Evolutionary conservation across 805 yeast species (phyloP).

Genomic region (Cyberlindnera mycetangii): DNA sequence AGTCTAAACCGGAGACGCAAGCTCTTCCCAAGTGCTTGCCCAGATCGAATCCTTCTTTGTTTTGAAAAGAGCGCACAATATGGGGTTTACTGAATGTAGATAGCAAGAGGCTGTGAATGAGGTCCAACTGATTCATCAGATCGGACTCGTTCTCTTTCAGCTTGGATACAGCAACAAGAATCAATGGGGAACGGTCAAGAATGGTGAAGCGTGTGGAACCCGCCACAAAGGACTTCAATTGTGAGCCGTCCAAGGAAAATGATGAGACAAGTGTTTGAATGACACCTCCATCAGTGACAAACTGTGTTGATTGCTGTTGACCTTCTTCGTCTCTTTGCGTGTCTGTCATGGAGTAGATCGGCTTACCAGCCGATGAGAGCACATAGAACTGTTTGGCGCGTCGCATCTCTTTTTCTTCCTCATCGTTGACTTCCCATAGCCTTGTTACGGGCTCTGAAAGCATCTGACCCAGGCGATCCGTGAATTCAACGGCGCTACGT

Average conservation of each 20-base stretch:
- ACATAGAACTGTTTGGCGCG: slow-evolving; percentile 67
- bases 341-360: slow-evolving; percentile 61
- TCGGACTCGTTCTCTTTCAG: slow-evolving; percentile 51
- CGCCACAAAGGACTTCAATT: slow-evolving; percentile 49
- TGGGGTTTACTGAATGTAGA: slow-evolving; percentile 82
- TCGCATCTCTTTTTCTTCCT: slow-evolving; percentile 14
- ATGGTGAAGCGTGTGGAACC: slow-evolving; percentile 54
- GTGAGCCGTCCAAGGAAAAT: slow-evolving; percentile 45
- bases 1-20: slow-evolving; percentile 68
- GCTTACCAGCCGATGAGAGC: slow-evolving; percentile 83
- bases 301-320: slow-evolving; percentile 35
- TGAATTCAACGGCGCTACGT: slow-evolving; percentile 12
- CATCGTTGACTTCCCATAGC: slow-evolving; percentile 15
- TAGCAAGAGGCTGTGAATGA: slow-evolving; percentile 73
- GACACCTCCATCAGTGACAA: slow-evolving; percentile 72
- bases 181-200: slow-evolving; percentile 62
- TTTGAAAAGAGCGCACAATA: slow-evolving; percentile 61
- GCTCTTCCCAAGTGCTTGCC: slow-evolving; percentile 71
- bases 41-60: slow-evolving; percentile 78
- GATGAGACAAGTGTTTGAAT: slow-evolving; percentile 76
- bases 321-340: slow-evolving; percentile 54
- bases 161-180: slow-evolving; percentile 66
- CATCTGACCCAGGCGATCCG: slow-evolving; percentile 24
- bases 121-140: slow-evolving; percentile 60
- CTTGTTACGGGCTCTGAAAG: slow-evolving; percentile 21